Conservation (phyloP, 176 grass and related monocot species). For the Oryza nivara region DNA sequence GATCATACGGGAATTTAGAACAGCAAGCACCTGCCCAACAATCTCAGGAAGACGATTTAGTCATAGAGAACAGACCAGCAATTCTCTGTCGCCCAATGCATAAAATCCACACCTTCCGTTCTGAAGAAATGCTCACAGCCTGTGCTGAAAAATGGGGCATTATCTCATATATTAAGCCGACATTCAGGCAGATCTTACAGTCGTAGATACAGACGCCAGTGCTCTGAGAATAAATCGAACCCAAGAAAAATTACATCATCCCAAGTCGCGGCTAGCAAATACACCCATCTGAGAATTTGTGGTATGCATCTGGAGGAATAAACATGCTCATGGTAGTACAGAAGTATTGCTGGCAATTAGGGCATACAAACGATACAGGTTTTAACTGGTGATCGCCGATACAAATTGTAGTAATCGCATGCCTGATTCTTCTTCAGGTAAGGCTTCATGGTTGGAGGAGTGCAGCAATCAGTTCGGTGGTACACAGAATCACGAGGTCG, state of each 20-base stretch:
- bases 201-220: too few species aligned
- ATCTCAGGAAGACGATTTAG: too few species aligned
- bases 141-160: too few species aligned
- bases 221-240: too few species aligned
- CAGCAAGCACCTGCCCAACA: too few species aligned
- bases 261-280: not conserved
- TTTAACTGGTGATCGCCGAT: not conserved
- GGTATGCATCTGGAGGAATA: not conserved
- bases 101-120: not conserved
- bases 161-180: too few species aligned
- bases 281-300: too few species aligned
- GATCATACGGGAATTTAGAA: too few species aligned
- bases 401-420: not conserved
- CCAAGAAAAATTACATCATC: not conserved
- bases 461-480: not conserved
- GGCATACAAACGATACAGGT: not conserved
- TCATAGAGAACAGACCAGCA: too few species aligned
- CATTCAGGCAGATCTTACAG: too few species aligned
- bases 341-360: not conserved
- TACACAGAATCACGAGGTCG: too few species aligned
- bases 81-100: not conserved
- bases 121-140: not conserved
- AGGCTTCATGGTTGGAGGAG: too few species aligned
- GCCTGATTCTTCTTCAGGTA: not conserved
- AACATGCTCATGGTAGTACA: conserved; percentile 4